A percentile compares a stretch with the other conserved stretches of the same genome.
Conservation (phyloP, 2,329 filamentous ascomycete genomes). For the Epichloe uncinata region DNA sequence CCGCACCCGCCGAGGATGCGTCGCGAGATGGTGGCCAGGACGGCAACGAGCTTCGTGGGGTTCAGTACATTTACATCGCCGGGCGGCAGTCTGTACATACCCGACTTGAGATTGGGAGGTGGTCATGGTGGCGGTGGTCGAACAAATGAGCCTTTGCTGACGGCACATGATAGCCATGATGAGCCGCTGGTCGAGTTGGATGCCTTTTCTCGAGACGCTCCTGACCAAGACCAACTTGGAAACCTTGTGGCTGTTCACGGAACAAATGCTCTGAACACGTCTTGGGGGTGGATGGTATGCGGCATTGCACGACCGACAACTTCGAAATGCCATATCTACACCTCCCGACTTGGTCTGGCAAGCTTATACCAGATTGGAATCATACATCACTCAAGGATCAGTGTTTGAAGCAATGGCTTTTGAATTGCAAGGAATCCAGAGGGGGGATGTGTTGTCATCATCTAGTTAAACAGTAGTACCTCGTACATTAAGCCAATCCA, state of each 20-base stretch:
- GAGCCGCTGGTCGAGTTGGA: neutral
- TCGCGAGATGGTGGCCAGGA: neutral
- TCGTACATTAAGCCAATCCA: conserved; percentile 17
- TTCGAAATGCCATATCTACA: too few relatives aligned
- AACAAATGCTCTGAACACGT: conserved; percentile 8
- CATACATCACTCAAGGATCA: neutral
- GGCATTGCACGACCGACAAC: too few relatives aligned
- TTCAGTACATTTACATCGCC: neutral
- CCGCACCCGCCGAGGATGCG: neutral
- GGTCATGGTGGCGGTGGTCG: too few relatives aligned
- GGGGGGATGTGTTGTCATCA: conserved; percentile 46
- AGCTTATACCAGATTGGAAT: neutral
- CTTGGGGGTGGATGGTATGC: conserved; percentile 10
- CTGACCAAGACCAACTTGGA: neutral
- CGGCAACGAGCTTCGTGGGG: neutral
- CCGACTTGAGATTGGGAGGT: neutral
- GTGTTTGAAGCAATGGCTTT: neutral
- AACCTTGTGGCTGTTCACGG: conserved; percentile 4
- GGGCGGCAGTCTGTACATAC: neutral
- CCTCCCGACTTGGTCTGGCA: too few relatives aligned
- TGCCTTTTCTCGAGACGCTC: neutral
- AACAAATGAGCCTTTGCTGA: neutral
- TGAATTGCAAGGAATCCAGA: conserved; percentile 17
- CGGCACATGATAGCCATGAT: neutral
- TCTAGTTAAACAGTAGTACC: conserved; percentile 28